phyloP scores from a whole-genome alignment of 208 protist species.

The Crithidia expoeki region DNA sequence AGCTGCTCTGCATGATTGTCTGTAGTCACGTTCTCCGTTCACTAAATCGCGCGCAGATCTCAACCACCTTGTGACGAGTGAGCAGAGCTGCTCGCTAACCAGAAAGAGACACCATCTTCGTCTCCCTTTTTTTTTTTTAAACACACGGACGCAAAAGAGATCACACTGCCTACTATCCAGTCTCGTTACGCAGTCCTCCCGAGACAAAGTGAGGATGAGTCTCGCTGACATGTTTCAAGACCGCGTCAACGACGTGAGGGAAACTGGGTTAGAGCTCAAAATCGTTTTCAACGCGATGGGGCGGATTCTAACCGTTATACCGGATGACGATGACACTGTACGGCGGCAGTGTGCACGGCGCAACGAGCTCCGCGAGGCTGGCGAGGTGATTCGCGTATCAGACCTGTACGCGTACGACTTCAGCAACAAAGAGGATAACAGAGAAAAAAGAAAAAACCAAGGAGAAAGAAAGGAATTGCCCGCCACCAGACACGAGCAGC shows the following conservation, averaged over 20 bases:
- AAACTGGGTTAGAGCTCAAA: not conserved
- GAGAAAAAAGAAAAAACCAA: not conserved
- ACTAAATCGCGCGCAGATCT: no score
- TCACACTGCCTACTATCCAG: not conserved
- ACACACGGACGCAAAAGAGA: not conserved
- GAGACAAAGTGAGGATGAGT: not conserved
- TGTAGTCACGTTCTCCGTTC: no score
- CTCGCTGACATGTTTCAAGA: conserved; percentile 11
- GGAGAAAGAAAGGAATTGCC: not conserved
- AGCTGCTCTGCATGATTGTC: no score
- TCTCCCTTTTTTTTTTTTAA: conserved; percentile 6
- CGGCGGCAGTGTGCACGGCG: conserved; percentile 9
- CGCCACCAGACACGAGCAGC: not conserved
- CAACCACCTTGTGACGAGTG: no score
- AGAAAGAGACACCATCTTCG: no score
- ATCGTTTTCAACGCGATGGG: not conserved
- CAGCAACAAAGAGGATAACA: not conserved
- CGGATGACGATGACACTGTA: conserved; percentile 2
- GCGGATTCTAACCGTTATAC: not conserved
- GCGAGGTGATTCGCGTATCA: not conserved
- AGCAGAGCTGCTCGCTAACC: no score
- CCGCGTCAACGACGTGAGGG: conserved; percentile 6
- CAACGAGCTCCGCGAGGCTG: conserved; percentile 3
- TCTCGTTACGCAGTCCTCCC: no score
- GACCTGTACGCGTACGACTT: conserved; percentile 5